A percentile compares a stretch with the other conserved stretches of the same genome.
These are phyloP conservation scores for Dendrostoma leiphaemia DNA, from an alignment of 2,329 filamentous ascomycete genomes.

Conservation along the genomic window DNA sequence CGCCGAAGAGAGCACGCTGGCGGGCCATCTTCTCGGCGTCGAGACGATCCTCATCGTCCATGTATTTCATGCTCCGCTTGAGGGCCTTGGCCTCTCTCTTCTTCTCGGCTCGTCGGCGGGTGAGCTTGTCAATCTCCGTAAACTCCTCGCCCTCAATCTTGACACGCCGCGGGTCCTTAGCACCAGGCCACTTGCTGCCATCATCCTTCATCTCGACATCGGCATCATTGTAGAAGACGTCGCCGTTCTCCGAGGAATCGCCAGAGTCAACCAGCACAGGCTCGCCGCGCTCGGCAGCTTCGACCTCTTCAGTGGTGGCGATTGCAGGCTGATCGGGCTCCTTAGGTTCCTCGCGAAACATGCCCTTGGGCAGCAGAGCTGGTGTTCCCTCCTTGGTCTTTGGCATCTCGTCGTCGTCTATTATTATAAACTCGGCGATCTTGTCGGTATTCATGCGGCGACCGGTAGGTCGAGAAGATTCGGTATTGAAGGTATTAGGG, in stretches of 20 bases:
- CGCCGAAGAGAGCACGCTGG: constrained; percentile 29
- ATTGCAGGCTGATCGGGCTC: constrained; percentile 49
- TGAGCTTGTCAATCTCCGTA: constrained; percentile 38
- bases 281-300: constrained; percentile 49
- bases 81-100: constrained; percentile 20
- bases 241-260: constrained; percentile 31
- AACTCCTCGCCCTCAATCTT: constrained; percentile 45
- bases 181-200: constrained; percentile 43
- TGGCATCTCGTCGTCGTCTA: constrained; percentile 8
- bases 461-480: constrained; percentile 16
- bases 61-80: constrained; percentile 22
- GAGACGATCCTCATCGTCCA: constrained; percentile 28
- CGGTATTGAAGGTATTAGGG: not conserved
- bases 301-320: constrained; percentile 56
- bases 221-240: constrained; percentile 14
- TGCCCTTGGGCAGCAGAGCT: constrained; percentile 51
- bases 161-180: constrained; percentile 29
- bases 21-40: constrained; percentile 31
- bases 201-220: constrained; percentile 29
- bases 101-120: constrained; percentile 21
- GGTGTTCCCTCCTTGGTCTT: constrained; percentile 16
- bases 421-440: constrained; percentile 15
- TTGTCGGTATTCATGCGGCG: constrained; percentile 19
- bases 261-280: constrained; percentile 39
- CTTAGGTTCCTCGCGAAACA: constrained; percentile 53